Evolutionary conservation across 2,329 filamentous ascomycete genomes (phyloP), one percentile per base, ranked within the genome.

Genomic region (Neofusicoccum ribis): DNA sequence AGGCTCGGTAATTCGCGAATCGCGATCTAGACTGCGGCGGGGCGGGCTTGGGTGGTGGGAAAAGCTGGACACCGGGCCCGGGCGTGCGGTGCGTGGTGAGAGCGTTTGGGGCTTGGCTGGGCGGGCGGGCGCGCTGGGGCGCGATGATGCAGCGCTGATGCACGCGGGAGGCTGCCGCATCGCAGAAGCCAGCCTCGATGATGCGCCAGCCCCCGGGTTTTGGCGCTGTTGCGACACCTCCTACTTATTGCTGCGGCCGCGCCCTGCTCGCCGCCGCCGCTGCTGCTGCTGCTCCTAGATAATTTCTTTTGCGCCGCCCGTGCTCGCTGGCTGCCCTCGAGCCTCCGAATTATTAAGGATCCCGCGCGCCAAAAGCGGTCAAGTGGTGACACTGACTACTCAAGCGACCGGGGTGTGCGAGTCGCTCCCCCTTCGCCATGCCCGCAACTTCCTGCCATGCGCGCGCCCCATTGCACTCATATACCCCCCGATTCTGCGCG

Each of bases 401-500:
- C 17, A 39, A 20, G 61, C 61, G 50, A 64, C 62, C 62, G 51
- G 51, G 61, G 61, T 51, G 49, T 27, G 61, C 41, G 56, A 47
- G 56, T 46, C 56, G 43, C 56, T 60, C 56, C 61, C 61, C 61
- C 61, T 54, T 64, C 50, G 44, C 62, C 62, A 64, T 64, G 62
- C 62, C 62, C 62, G 62, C 62, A 64, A 58, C 62, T 49, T 58
- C 62, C 51, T 64, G 62, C 62, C 27, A n/a, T 20, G 17, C 51
- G 43, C 50, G 51, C 61, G 61, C 51, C 37, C 60, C 59, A 27
- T 46, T 52, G 43, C 50, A 54, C 50, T 41, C 51, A 47, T 56
- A 64, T 64, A 20, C 67, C 67, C 67, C 51, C 34, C 68, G 68
- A 65, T 67, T 67, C 68, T 56, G 62, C 68, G 68, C 67, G 47